A percentile compares a stretch with the other conserved stretches of the same genome.
Conservation (phyloP, 495 filamentous ascomycete species). For the Rhypophila decipiens region DNA sequence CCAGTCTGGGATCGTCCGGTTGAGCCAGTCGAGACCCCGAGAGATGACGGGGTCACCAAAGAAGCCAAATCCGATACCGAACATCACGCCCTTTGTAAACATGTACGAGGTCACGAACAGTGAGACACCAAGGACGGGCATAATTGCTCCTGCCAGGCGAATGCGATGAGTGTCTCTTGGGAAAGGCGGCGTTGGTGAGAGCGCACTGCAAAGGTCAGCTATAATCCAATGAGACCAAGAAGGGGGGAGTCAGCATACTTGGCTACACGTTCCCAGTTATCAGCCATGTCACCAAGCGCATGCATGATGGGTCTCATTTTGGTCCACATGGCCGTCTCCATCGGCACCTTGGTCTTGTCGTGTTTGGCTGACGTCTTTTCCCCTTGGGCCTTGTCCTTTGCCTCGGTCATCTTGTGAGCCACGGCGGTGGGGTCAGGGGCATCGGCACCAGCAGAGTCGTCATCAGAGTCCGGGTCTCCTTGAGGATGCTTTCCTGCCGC, state of each 20-base stretch:
- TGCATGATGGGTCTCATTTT: slow-evolving; percentile 76
- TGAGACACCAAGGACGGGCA: slow-evolving; percentile 49
- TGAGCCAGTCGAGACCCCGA: slow-evolving; percentile 52
- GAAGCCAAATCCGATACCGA: slow-evolving; percentile 64
- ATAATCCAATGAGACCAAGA: too few relatives aligned
- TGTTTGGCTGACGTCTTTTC: slow-evolving; percentile 44
- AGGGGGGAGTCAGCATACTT: slow-evolving; percentile 48
- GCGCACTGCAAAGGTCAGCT: slow-evolving; percentile 43
- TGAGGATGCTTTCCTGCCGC: slow-evolving; percentile 67
- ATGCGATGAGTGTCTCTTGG: slow-evolving; percentile 55
- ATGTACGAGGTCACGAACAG: slow-evolving; percentile 65
- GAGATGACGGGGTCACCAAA: slow-evolving; percentile 73
- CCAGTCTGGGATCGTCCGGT: slow-evolving; percentile 67
- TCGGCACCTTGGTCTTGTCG: slow-evolving; percentile 80
- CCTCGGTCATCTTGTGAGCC: slow-evolving; percentile 43
- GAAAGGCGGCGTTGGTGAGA: slow-evolving; percentile 76
- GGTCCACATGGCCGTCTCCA: slow-evolving; percentile 71
- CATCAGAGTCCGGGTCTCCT: slow-evolving; percentile 36
- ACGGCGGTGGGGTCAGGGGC: slow-evolving; percentile 58
- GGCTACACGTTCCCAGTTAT: slow-evolving; percentile 72
- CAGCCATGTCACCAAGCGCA: slow-evolving; percentile 61
- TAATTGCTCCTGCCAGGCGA: slow-evolving; percentile 55
- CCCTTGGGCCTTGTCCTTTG: slow-evolving; percentile 47
- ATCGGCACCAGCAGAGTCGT: slow-evolving; percentile 38
- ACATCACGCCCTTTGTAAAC: slow-evolving; percentile 62